These are phyloP conservation scores for Gamarada debralockiae DNA, from an alignment of 495 filamentous ascomycete species.

Conservation along the genomic window DNA sequence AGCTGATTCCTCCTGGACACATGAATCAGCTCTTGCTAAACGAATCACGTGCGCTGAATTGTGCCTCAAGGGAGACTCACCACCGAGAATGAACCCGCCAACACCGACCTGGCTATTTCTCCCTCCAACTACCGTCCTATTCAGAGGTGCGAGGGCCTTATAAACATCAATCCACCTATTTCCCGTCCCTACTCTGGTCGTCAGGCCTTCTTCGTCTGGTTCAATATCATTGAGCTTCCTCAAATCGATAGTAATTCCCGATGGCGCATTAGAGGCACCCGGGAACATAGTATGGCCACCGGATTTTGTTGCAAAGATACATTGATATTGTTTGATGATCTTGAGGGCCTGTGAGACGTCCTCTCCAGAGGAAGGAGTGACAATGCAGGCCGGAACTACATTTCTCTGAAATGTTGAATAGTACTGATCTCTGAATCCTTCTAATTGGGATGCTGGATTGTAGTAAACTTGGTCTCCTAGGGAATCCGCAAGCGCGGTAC, in stretches of 20 bases:
- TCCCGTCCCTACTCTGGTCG: constrained; percentile 32
- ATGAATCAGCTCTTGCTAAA: constrained; percentile 22
- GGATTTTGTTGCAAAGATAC: not conserved
- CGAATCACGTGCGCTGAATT: constrained; percentile 9
- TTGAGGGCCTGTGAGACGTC: constrained; percentile 31
- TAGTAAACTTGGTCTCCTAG: constrained; percentile 15
- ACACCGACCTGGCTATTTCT: constrained; percentile 49
- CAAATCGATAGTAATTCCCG: not conserved
- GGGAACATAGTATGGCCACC: not conserved
- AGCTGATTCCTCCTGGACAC: constrained; percentile 32
- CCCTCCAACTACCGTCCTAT: constrained; percentile 43
- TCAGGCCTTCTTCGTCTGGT: constrained; percentile 22
- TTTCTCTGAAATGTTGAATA: constrained; percentile 24
- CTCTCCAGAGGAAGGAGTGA: constrained; percentile 26
- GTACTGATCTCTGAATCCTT: constrained; percentile 3
- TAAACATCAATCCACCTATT: constrained; percentile 46
- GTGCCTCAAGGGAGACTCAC: constrained; percentile 30
- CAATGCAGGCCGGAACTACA: constrained; percentile 27
- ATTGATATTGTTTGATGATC: constrained; percentile 24
- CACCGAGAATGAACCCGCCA: constrained; percentile 50
- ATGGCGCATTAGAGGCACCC: not conserved
- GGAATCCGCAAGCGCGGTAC: constrained; percentile 1
- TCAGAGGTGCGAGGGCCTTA: constrained; percentile 29
- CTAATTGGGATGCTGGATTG: not conserved
- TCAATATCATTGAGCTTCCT: constrained; percentile 16